Conservation (phyloP, 805 yeast genomes). For the Ogataea chonburiensis region DNA sequence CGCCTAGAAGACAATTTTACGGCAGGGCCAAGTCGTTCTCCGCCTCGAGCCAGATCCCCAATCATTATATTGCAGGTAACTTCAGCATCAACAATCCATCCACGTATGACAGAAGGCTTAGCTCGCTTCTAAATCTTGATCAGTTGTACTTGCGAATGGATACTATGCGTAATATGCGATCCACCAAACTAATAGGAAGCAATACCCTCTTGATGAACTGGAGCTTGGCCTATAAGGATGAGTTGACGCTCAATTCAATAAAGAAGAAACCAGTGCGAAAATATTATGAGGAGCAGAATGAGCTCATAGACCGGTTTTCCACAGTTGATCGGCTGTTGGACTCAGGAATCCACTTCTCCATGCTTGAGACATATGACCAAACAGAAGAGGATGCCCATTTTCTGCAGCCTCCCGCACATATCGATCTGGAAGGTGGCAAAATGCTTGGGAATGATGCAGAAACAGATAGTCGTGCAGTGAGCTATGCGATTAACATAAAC, state of each 20-base stretch:
- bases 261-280: conserved; percentile 33
- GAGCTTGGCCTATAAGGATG: conserved; percentile 30
- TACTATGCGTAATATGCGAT: conserved; percentile 44
- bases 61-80: too few species aligned
- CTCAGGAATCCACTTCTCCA: conserved; percentile 63
- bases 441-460: conserved; percentile 49
- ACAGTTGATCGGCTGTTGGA: conserved; percentile 68
- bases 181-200: conserved; percentile 46
- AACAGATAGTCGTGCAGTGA: conserved; percentile 42
- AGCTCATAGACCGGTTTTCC: conserved; percentile 50
- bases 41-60: conserved; percentile 5
- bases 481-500: conserved; percentile 62
- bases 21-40: conserved; percentile 15
- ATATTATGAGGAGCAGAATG: conserved; percentile 61
- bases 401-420: conserved; percentile 53
- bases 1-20: background rate
- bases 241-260: conserved; percentile 25
- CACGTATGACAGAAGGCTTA: conserved; percentile 24
- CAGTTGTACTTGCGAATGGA: conserved; percentile 26
- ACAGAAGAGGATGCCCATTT: conserved; percentile 9
- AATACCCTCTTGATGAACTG: conserved; percentile 40
- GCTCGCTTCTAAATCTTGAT: conserved; percentile 22
- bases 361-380: conserved; percentile 58
- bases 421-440: conserved; percentile 57
- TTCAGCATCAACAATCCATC: conserved; percentile 23